Percentiles rank a stretch among this genome's conserved stretches.
phyloP scores from a whole-genome alignment of 2,329 filamentous ascomycete genomes.

The Beauveria sp. region DNA sequence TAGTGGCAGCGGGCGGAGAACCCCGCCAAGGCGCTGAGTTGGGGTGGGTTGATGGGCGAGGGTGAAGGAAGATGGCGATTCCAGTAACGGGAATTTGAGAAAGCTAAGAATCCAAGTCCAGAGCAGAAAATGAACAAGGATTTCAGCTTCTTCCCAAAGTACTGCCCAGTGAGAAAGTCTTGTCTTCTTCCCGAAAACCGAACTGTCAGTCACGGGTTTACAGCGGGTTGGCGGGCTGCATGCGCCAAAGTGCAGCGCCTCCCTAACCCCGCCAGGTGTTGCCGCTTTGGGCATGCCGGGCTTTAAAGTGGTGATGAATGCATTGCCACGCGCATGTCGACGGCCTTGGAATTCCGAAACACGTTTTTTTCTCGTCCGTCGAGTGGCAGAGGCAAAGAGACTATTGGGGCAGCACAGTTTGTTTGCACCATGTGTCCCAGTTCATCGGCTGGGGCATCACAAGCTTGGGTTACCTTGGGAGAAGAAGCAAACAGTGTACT shows the following conservation, averaged over 20 bases:
- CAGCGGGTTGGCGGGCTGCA: neutral
- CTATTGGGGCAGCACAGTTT: no score
- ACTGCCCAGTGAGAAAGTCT: no score
- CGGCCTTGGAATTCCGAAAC: neutral
- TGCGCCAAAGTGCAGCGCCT: neutral
- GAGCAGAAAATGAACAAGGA: no score
- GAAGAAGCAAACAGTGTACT: neutral
- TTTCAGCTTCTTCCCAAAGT: no score
- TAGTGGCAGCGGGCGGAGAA: neutral
- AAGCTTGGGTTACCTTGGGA: neutral
- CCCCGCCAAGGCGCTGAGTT: neutral
- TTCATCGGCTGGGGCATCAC: neutral
- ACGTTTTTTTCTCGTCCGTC: neutral
- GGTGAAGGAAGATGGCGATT: neutral
- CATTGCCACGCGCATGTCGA: neutral
- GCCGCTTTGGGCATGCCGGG: slow-evolving; percentile 11
- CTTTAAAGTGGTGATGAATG: neutral
- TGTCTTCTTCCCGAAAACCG: no score
- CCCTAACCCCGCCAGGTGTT: neutral
- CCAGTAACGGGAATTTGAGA: no score
- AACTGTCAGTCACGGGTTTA: neutral
- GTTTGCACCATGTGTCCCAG: neutral
- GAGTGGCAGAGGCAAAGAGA: no score
- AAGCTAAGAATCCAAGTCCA: no score
- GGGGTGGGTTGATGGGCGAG: neutral